phyloP scores from a whole-genome alignment of 352 stramenopile genomes.

The Phytopythium chamaehyphon region DNA sequence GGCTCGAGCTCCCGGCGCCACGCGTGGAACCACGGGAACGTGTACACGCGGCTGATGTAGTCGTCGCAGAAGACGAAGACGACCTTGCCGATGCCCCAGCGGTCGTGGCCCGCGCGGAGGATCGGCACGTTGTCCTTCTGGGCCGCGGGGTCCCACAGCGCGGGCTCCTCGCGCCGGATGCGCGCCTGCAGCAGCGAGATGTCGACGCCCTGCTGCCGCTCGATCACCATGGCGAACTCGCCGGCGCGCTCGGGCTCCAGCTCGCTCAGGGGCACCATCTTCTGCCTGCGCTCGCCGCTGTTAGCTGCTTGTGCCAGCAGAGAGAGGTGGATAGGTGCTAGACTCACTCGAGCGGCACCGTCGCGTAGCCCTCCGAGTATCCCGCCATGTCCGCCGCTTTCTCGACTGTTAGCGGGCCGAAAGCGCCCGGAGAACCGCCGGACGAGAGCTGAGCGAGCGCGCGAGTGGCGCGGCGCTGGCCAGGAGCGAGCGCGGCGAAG shows the following conservation, averaged over 20 bases:
- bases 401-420: background rate
- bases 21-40: conserved; percentile 92
- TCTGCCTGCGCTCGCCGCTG: conserved; percentile 38
- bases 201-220: conserved; percentile 59
- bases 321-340: too few species aligned
- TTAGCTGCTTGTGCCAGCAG: background rate
- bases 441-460: background rate
- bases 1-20: conserved; percentile 75
- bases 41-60: conserved; percentile 94
- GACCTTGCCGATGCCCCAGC: conserved; percentile 98
- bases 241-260: conserved; percentile 35
- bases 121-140: conserved; percentile 91
- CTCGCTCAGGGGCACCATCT: conserved; percentile 61
- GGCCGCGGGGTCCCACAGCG: conserved; percentile 63
- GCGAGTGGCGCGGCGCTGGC: background rate
- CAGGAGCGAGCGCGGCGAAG: background rate
- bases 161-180: conserved; percentile 34
- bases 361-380: conserved; percentile 15
- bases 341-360: conserved; percentile 32
- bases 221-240: conserved; percentile 44
- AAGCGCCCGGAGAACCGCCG: background rate
- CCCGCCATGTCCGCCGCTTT: conserved; percentile 14
- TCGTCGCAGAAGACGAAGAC: conserved; percentile 99
- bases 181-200: conserved; percentile 58
- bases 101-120: conserved; percentile 93